These are phyloP conservation scores for Septoria linicola DNA, from an alignment of 2,329 filamentous ascomycete genomes.

Conservation along the genomic window DNA sequence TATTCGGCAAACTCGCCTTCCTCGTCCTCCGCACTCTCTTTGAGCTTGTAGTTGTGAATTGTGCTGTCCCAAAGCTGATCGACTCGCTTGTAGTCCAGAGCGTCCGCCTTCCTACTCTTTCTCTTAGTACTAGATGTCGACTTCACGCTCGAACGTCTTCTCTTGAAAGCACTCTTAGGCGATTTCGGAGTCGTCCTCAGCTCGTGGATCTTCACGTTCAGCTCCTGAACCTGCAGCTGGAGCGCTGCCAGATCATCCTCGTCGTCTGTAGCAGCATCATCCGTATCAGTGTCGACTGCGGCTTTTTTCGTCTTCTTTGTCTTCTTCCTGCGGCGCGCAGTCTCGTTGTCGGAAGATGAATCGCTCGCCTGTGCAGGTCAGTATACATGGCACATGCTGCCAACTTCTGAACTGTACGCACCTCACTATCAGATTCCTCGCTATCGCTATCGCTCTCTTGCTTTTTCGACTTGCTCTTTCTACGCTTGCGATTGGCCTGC, in stretches of 20 bases:
- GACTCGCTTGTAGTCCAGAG: constrained; percentile 67
- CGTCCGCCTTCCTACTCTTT: constrained; percentile 34
- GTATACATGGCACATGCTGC: not conserved
- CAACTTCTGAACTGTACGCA: not conserved
- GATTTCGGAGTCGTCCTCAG: constrained; percentile 21
- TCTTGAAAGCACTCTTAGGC: constrained; percentile 20
- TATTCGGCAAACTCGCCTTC: constrained; percentile 73
- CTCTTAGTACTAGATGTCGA: constrained; percentile 24
- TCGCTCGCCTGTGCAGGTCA: constrained; percentile 14
- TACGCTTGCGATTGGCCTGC: constrained; percentile 27
- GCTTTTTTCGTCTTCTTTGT: constrained; percentile 24
- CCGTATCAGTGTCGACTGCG: constrained; percentile 15
- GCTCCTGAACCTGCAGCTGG: constrained; percentile 25
- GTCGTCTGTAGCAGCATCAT: constrained; percentile 22
- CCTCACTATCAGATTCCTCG: constrained; percentile 12
- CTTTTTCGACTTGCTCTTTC: constrained; percentile 26
- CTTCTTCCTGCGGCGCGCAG: constrained; percentile 27
- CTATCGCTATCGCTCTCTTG: constrained; percentile 26
- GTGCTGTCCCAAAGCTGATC: constrained; percentile 60
- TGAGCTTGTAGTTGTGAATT: constrained; percentile 65
- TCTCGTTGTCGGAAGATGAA: constrained; percentile 26
- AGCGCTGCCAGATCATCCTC: constrained; percentile 21
- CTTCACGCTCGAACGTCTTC: constrained; percentile 25
- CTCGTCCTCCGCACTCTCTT: constrained; percentile 64
- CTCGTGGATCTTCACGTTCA: constrained; percentile 23